These are phyloP conservation scores for Suhomyces bribrorum DNA, from an alignment of 1,139 yeast genomes.

Conservation along the genomic window DNA sequence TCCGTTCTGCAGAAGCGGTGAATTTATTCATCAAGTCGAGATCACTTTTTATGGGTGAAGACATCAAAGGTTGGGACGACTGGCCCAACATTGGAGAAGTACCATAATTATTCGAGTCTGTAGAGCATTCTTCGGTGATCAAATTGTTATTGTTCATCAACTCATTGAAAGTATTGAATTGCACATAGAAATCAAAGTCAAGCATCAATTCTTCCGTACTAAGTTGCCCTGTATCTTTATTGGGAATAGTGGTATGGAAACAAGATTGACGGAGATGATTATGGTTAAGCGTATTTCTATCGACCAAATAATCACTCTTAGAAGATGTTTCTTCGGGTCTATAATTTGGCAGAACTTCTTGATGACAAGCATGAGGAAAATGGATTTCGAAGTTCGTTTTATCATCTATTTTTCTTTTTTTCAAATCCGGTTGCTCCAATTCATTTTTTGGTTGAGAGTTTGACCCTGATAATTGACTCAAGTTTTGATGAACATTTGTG, in stretches of 20 bases:
- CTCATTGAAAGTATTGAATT: conserved; percentile 40
- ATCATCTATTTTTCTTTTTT: conserved; percentile 14
- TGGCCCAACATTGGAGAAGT: neutral
- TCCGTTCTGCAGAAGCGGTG: conserved; percentile 5
- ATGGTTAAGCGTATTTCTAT: conserved; percentile 6
- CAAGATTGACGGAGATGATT: conserved; percentile 47
- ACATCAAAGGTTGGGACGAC: neutral
- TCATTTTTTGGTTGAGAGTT: neutral
- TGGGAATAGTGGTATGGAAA: conserved; percentile 47
- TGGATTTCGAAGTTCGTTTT: conserved; percentile 25
- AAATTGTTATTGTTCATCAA: conserved; percentile 12
- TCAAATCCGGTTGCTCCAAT: conserved; percentile 1
- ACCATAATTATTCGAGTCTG: neutral
- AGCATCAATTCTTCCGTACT: conserved; percentile 24
- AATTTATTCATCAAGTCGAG: conserved; percentile 4
- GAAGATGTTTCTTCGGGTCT: neutral
- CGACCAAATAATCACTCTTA: neutral
- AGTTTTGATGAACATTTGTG: conserved; percentile 33
- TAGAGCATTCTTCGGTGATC: neutral
- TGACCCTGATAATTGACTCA: conserved; percentile 12
- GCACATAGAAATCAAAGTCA: conserved; percentile 47
- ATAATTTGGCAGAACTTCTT: conserved; percentile 10
- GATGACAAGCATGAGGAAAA: conserved; percentile 45
- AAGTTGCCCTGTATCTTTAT: conserved; percentile 14
- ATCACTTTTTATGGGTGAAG: conserved; percentile 2